Evolutionary conservation across 768 basidiomycete genomes (phyloP).

Genomic region (Agaricus bisporus): DNA sequence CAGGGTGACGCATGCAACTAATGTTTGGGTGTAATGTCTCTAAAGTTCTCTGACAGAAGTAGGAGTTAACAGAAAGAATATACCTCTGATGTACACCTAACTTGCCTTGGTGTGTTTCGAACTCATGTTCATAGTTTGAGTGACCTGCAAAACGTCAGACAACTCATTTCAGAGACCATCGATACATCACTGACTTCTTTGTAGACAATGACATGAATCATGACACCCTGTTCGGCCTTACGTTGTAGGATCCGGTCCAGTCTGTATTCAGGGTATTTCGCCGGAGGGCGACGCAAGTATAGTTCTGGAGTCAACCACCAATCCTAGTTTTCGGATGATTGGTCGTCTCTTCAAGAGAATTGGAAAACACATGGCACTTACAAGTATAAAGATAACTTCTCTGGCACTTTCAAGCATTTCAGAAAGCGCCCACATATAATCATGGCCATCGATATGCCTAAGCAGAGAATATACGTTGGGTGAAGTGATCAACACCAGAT

Average conservation of each 20-base stretch:
- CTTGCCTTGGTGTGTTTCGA: constrained; percentile 76
- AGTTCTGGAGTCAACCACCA: constrained; percentile 97
- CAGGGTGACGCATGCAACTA: constrained; percentile 83
- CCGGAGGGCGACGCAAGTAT: constrained; percentile 89
- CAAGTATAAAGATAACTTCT: constrained; percentile 86
- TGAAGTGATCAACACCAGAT: not conserved
- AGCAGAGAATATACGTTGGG: not conserved
- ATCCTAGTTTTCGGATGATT: constrained; percentile 37
- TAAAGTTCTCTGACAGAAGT: constrained; percentile 47
- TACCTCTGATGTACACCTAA: not conserved
- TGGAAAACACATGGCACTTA: constrained; percentile 20
- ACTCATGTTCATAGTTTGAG: constrained; percentile 86
- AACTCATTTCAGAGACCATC: not conserved
- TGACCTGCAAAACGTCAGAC: constrained; percentile 44
- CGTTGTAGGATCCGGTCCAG: constrained; percentile 79
- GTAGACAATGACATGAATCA: constrained; percentile 87
- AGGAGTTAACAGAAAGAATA: not conserved
- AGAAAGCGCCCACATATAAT: constrained; percentile 94
- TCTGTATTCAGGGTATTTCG: constrained; percentile 79
- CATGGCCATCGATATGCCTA: constrained; percentile 90
- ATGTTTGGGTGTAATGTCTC: constrained; percentile 87
- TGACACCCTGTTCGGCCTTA: constrained; percentile 91
- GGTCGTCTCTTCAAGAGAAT: not conserved
- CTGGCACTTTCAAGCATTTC: constrained; percentile 80
- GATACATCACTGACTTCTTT: constrained; percentile 57